These are phyloP conservation scores for Trichophyton schoenleinii DNA, from an alignment of 2,329 filamentous ascomycete genomes.

Conservation along the genomic window DNA sequence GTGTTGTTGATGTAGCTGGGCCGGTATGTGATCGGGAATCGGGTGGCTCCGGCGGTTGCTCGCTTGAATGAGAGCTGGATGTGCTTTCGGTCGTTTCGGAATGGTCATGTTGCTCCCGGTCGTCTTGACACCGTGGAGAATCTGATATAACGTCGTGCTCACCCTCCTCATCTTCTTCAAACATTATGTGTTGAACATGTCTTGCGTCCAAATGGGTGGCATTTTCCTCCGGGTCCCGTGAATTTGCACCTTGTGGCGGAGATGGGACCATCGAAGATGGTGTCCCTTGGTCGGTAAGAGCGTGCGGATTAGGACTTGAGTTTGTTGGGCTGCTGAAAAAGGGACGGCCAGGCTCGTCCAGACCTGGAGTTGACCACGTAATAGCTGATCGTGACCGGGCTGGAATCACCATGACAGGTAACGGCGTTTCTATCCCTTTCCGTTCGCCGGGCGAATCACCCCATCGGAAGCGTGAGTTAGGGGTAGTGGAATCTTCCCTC, in stretches of 20 bases:
- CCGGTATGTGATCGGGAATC: background rate
- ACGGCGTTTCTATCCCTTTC: slow-evolving; percentile 15
- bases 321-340: background rate
- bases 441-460: slow-evolving; percentile 16
- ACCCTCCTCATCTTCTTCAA: background rate
- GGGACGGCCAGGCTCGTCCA: slow-evolving; percentile 2
- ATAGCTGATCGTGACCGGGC: slow-evolving; percentile 41
- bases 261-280: background rate
- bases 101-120: background rate
- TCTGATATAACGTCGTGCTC: background rate
- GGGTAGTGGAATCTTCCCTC: background rate
- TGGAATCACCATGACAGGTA: slow-evolving; percentile 48
- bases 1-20: background rate
- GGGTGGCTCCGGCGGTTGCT: background rate
- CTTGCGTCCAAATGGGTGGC: background rate
- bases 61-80: background rate
- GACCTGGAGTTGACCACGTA: slow-evolving; percentile 40
- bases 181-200: background rate
- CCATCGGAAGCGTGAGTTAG: slow-evolving; percentile 2
- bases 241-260: background rate
- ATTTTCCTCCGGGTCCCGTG: background rate
- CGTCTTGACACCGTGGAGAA: background rate
- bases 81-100: background rate
- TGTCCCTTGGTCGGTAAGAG: background rate
- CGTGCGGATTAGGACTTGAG: background rate